A percentile compares a stretch with the other conserved stretches of the same genome.
phyloP scores from a whole-genome alignment of 129 eudicot genomes.

The Arctium lappa region DNA sequence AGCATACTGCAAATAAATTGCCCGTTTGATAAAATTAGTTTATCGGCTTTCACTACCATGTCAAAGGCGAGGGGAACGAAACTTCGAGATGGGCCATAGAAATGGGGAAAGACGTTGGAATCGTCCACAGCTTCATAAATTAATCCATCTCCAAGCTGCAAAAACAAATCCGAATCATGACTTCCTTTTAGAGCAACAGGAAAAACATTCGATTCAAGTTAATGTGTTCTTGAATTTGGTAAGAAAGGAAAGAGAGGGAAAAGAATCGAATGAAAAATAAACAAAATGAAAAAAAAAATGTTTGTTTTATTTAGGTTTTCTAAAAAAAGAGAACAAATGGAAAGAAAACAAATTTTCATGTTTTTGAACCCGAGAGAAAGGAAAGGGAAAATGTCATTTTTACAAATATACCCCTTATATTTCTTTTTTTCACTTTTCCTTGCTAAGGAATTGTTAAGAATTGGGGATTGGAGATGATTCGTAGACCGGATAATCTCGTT shows the following conservation, averaged over 20 bases:
- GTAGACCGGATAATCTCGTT: no score
- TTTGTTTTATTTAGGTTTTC: not conserved
- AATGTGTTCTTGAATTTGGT: not conserved
- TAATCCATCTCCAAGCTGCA: conserved; percentile 92
- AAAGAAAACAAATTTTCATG: not conserved
- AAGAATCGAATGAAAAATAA: not conserved
- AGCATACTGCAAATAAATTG: conserved; percentile 63
- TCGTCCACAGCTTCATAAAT: conserved; percentile 75
- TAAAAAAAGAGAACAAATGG: no score
- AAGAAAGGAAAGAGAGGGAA: not conserved
- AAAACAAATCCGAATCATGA: conserved; percentile 1
- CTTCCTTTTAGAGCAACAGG: not conserved
- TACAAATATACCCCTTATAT: not conserved
- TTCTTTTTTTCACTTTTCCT: not conserved
- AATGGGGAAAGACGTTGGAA: conserved; percentile 68
- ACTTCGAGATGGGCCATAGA: conserved; percentile 84
- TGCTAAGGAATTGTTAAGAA: not conserved
- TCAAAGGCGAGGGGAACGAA: conserved; percentile 71
- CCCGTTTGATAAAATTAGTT: conserved; percentile 42
- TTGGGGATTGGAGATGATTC: no score
- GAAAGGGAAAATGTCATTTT: not conserved
- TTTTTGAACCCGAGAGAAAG: not conserved
- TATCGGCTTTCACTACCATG: conserved; percentile 67
- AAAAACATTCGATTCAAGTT: not conserved
- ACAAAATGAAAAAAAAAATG: not conserved